Percentiles rank a stretch among this genome's conserved stretches.
Evolutionary conservation across 352 stramenopile species (phyloP).

Genomic region (Phytophthora cajani): DNA sequence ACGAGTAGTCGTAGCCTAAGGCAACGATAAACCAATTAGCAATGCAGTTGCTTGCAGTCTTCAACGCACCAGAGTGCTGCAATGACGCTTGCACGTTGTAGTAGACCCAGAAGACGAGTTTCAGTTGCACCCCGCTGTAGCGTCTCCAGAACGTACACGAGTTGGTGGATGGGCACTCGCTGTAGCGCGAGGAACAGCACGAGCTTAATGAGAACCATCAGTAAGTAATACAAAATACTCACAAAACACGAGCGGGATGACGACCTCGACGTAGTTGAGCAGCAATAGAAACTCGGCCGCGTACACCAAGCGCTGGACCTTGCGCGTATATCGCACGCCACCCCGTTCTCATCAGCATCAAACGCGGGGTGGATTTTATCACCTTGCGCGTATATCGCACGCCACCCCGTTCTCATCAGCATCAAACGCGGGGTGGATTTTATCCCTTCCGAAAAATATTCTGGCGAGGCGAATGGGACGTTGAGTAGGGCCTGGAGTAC

Average conservation of each 20-base stretch:
- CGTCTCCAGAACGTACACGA: slow-evolving; percentile 45
- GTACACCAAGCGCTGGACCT: slow-evolving; percentile 1
- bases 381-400: neutral
- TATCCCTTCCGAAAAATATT: neutral
- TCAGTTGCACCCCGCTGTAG: slow-evolving; percentile 24
- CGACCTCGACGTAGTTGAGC: neutral
- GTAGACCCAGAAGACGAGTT: slow-evolving; percentile 43
- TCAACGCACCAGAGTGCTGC: slow-evolving; percentile 31
- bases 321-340: neutral
- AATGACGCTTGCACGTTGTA: slow-evolving; percentile 37
- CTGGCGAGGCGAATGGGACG: neutral
- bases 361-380: slow-evolving; percentile 1
- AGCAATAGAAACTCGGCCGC: neutral
- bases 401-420: neutral
- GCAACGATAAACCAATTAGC: neutral
- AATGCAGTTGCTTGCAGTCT: neutral
- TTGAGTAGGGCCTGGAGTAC: neutral
- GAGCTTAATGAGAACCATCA: neutral
- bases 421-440: neutral
- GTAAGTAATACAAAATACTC: neutral
- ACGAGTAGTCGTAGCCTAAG: slow-evolving; percentile 9
- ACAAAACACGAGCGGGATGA: slow-evolving; percentile 4
- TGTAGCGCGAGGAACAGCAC: slow-evolving; percentile 22
- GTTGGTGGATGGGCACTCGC: slow-evolving; percentile 26
- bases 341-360: neutral